phyloP scores from a whole-genome alignment of 169 alveolate genomes.

The Perkinsus olseni region DNA sequence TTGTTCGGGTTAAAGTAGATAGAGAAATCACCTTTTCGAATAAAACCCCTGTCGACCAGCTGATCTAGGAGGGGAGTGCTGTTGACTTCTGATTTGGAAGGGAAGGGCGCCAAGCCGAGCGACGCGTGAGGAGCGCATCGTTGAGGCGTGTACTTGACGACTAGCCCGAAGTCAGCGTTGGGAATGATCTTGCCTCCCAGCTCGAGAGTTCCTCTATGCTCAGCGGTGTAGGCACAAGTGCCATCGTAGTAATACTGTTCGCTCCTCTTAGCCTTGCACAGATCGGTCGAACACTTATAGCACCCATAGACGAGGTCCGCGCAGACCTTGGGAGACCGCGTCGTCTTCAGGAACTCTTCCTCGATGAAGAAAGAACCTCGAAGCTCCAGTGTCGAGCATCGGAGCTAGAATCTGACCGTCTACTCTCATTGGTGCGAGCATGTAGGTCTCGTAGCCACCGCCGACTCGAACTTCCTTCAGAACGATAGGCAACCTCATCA shows the following conservation, averaged over 20 bases:
- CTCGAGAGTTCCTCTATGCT: not conserved
- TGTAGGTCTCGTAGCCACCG: not conserved
- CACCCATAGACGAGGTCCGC: not conserved
- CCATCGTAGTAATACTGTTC: not conserved
- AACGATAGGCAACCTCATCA: too few species aligned
- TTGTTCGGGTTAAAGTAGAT: not conserved
- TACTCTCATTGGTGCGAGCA: not conserved
- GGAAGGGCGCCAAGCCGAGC: not conserved
- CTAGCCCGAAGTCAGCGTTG: not conserved
- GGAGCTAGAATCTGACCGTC: not conserved
- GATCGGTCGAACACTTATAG: not conserved
- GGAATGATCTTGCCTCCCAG: not conserved
- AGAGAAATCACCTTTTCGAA: not conserved
- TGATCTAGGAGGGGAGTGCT: not conserved
- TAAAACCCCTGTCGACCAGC: not conserved
- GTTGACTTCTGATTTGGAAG: not conserved
- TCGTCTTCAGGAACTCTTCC: not conserved
- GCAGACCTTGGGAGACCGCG: not conserved
- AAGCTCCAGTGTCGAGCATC: not conserved
- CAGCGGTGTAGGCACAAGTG: not conserved
- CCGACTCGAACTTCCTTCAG: too few species aligned
- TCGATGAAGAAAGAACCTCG: not conserved
- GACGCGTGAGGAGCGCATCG: not conserved
- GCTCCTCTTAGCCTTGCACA: not conserved
- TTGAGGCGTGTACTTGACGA: not conserved